Evolutionary conservation across 352 stramenopile genomes (phyloP).

Genomic region (Blastocystis sp.): DNA sequence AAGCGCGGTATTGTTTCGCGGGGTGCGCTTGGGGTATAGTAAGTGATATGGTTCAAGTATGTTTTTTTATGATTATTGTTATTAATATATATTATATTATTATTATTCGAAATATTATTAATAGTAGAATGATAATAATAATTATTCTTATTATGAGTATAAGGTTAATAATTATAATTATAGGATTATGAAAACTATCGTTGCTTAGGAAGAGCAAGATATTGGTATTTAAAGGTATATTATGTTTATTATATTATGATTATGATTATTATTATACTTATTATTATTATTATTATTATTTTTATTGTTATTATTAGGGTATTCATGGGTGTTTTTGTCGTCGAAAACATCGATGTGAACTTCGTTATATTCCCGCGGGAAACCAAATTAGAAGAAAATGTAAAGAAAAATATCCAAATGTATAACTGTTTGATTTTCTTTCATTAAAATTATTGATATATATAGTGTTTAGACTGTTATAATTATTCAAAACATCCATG

Average conservation of each 20-base stretch:
- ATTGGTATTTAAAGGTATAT: no score
- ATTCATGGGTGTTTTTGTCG: slow-evolving; percentile 13
- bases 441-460: no score
- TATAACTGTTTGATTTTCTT: not conserved
- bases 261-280: no score
- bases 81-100: no score
- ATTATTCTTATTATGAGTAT: no score
- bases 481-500: not conserved
- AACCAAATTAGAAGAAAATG: not conserved
- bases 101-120: no score
- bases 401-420: not conserved
- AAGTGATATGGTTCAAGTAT: slow-evolving; percentile 21
- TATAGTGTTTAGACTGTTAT: slow-evolving; percentile 8
- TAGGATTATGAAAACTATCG: slow-evolving; percentile 24
- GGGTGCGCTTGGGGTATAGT: slow-evolving; percentile 23
- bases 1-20: slow-evolving; percentile 4
- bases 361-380: not conserved
- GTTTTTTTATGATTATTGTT: no score
- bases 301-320: slow-evolving; percentile 5
- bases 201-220: no score
- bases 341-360: not conserved
- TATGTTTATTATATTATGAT: no score
- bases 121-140: no score
- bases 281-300: no score
- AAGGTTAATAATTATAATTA: no score